phyloP scores from a whole-genome alignment of 208 protist genomes.

The Trypanosomatidae sp. region DNA sequence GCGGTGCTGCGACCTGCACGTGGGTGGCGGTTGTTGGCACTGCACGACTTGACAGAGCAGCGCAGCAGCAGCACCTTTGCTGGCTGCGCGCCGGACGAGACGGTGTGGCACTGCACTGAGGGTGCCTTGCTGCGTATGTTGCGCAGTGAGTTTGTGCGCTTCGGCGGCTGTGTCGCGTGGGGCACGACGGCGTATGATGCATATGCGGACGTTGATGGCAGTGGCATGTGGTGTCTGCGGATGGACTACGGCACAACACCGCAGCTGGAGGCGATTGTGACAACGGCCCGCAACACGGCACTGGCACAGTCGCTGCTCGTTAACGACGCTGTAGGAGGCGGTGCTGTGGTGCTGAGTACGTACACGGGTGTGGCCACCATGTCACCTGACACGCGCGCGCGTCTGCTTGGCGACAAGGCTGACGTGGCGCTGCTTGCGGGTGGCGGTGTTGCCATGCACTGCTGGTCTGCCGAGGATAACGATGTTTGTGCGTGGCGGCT shows the following conservation, averaged over 20 bases:
- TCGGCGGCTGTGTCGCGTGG: constrained; percentile 58
- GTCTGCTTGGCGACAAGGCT: constrained; percentile 19
- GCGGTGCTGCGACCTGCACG: constrained; percentile 22
- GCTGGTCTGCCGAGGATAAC: constrained; percentile 22
- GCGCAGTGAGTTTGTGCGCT: constrained; percentile 59
- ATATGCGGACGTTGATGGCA: constrained; percentile 47
- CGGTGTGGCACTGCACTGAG: constrained; percentile 53
- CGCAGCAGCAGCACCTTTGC: constrained; percentile 40
- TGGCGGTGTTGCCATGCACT: constrained; percentile 34
- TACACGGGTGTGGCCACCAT: too few species aligned
- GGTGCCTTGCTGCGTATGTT: constrained; percentile 40
- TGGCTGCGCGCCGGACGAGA: constrained; percentile 47
- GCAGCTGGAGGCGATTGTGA: constrained; percentile 48
- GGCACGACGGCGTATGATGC: constrained; percentile 37
- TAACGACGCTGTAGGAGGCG: too few species aligned
- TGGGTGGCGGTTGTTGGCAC: constrained; percentile 53
- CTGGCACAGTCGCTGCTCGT: constrained; percentile 29
- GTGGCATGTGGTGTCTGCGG: constrained; percentile 41
- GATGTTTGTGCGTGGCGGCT: constrained; percentile 25
- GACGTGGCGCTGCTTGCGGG: constrained; percentile 54
- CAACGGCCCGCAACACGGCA: constrained; percentile 18
- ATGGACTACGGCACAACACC: constrained; percentile 58
- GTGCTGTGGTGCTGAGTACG: too few species aligned
- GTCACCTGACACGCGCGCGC: too few species aligned
- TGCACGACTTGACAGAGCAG: constrained; percentile 21